These are phyloP conservation scores for Acacia crassicarpa DNA, from an alignment of 306 rosid species.

Conservation along the genomic window DNA sequence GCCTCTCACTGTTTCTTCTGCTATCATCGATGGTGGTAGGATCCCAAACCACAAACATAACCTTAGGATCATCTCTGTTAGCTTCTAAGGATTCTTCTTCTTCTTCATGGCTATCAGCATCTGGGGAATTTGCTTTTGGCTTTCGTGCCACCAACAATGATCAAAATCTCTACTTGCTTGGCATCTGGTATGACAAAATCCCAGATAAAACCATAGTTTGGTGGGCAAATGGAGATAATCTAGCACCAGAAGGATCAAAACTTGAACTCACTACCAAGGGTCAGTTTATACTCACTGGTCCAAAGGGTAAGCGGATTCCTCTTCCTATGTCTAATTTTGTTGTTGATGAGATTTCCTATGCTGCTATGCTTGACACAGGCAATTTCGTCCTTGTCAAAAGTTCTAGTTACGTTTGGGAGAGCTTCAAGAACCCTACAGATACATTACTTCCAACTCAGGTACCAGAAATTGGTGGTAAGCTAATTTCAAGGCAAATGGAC, in stretches of 20 bases:
- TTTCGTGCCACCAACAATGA: neutral
- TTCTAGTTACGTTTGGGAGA: neutral
- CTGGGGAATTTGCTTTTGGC: slow-evolving; percentile 28
- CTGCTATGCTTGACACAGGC: neutral
- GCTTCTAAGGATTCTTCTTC: neutral
- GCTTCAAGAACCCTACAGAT: slow-evolving; percentile 1
- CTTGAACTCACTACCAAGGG: neutral
- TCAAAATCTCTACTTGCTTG: slow-evolving; percentile 22
- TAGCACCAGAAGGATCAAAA: slow-evolving; percentile 9
- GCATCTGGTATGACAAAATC: slow-evolving; percentile 24
- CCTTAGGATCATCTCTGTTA: neutral
- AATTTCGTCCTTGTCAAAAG: neutral
- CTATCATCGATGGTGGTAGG: neutral
- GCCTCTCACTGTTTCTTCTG: neutral
- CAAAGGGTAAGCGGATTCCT: neutral
- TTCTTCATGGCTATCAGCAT: slow-evolving; percentile 13
- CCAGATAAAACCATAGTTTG: slow-evolving; percentile 30
- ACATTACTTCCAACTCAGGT: neutral
- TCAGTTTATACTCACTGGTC: neutral
- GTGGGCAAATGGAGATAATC: slow-evolving; percentile 31
- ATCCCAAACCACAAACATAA: neutral
- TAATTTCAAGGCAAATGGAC: neutral
- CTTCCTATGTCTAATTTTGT: neutral
- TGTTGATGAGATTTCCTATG: neutral
- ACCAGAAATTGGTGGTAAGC: slow-evolving; percentile 1